Evolutionary conservation across 73 alveolate genomes (phyloP).

Genomic region (Uronychia setigera): DNA sequence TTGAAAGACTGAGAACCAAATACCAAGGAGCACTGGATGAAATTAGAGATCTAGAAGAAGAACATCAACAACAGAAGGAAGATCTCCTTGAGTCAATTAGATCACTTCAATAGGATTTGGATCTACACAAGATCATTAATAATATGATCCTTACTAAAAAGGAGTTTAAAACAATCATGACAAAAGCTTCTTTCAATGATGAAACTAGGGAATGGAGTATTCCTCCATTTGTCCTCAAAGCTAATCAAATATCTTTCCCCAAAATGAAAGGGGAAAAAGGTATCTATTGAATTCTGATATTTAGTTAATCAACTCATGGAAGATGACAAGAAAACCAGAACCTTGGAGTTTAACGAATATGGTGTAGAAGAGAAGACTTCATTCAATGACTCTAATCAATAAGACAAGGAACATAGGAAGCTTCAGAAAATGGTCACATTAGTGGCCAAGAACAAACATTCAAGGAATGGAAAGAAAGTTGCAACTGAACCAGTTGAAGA

Average conservation of each 20-base stretch:
- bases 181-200: slow-evolving; percentile 44
- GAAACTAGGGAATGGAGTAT: slow-evolving; percentile 56
- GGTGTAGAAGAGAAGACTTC: no score
- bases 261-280: not conserved
- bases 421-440: not conserved
- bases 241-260: not conserved
- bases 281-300: not conserved
- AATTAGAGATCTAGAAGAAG: slow-evolving; percentile 16
- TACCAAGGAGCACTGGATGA: slow-evolving; percentile 9
- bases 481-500: not conserved
- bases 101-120: slow-evolving; percentile 9
- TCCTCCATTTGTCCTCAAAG: slow-evolving; percentile 46
- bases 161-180: slow-evolving; percentile 24
- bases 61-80: slow-evolving; percentile 10
- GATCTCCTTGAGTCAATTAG: slow-evolving; percentile 12
- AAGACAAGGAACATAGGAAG: not conserved
- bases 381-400: not conserved
- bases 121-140: slow-evolving; percentile 7
- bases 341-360: not conserved
- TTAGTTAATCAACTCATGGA: not conserved
- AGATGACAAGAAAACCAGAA: not conserved
- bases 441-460: not conserved
- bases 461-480: not conserved
- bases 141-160: slow-evolving; percentile 16
- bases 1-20: slow-evolving; percentile 11